Base-by-base conservation (phyloP, 1,284 basidiomycete genomes). In the Salmacisia buchloeana region DNA sequence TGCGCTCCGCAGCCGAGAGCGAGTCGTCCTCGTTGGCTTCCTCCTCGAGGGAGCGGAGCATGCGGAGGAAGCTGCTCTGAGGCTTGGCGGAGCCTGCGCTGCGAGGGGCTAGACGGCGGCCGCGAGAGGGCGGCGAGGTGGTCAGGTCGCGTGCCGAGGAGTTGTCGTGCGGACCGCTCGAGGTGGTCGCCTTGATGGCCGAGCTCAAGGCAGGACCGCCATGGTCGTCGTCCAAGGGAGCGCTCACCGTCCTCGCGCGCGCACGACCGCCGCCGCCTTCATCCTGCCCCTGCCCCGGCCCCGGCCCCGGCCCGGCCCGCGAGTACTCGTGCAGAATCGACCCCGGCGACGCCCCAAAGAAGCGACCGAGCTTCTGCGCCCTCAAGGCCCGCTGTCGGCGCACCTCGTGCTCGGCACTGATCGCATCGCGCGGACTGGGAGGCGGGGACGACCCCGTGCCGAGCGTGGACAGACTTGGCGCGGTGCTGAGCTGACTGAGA, bases 21-120 rank as follows among this genome's bases (percentile, higher is more conserved):
- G 61, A 61, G 15, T 49, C n/a, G 35, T 70, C 67, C 23, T 67
- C 65, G 60, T 65, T 21, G 2, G 65, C 67, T 43, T 68, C 66
- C 39, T 68, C 63, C 39, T 68, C 67, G 25, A 68, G 57, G 13
- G 64, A 64, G 6, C 52, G 58, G 2, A 70, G 49, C n/a, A 68
- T 66, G 5, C 49, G 49, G 6, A 33, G 31, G 6, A 54, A 54
- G 31, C 29, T 33, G 5, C 15, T 54, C 7, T 54, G 49, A 3
- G 49, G 27, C 27, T 15, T 54, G 49, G 49, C 49, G 6, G 49
- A 54, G 49, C 49, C 49, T 54, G 49, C 49, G 27, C 49, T 54
- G 25, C 49, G 49, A 31, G 49, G 49, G 6, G 49, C 49, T 4
- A 54, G 29, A 18, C 49, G 49, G 31, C 49, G 10, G 27, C 18